Base-by-base conservation (phyloP, 1,284 basidiomycete genomes). In the Cryptococcus floricola region DNA sequence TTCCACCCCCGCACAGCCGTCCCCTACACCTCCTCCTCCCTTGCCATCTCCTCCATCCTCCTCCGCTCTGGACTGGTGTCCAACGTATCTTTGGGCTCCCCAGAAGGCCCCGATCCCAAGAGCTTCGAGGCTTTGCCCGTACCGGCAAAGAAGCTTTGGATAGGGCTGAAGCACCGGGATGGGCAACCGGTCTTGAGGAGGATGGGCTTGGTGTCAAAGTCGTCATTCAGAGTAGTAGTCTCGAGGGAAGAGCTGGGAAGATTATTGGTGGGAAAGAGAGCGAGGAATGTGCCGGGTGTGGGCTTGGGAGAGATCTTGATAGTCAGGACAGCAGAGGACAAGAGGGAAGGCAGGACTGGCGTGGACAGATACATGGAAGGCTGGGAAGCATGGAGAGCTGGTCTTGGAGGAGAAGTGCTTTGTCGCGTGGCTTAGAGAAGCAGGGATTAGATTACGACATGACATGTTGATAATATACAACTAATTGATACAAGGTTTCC, bases 361-460 rank as follows among this genome's bases (percentile, higher is more conserved):
- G 59, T 47, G 27, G 63, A 68, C 16, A 58, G 60, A 27, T 74
- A 69, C 57, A 65, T 74, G 67, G 76, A 77, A 54, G 76, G 76
- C 8, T 77, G 75, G 75, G 74, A 77, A 58, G 76, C 76, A 34
- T 77, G 69, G 71, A 62, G 74, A 53, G 67, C 67, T 14, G 76
- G 76, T 19, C 60, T 74, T 39, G 76, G 76, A 16, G 76, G 76
- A 31, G 76, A 77, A 65, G 62, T 77, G 42, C 57, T 77, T 39
- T 74, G 74, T 58, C 61, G 75, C 45, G 74, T 68, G 8, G 61
- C 62, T 56, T 70, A 61, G 57, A 25, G 42, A 46, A 34, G 48
- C 16, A 27, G 9, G 31, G 34, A 39, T 10, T 23, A 25, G 45
- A 46, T 28, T 25, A 27, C 27, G 45, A 28, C 45, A 46, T 46